Conservation (phyloP, 768 basidiomycete genomes). For the Kwoniella pini region DNA sequence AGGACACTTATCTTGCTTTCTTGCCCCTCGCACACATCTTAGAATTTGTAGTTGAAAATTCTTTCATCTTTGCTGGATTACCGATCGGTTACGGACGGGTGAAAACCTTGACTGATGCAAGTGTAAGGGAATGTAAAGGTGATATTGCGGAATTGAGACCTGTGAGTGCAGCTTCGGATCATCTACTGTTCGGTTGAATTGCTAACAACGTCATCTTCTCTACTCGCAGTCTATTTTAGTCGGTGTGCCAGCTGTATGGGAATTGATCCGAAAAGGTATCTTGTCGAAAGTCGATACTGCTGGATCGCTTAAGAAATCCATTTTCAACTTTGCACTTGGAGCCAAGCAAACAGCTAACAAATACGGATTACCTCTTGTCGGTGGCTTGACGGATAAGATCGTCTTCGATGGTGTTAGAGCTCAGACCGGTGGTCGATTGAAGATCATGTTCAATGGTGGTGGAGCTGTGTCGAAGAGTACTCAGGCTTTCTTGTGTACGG, state of each 20-base stretch:
- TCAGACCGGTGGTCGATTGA: conserved; percentile 84
- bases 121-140: conserved; percentile 83
- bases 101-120: conserved; percentile 93
- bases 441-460: conserved; percentile 76
- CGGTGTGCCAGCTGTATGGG: conserved; percentile 96
- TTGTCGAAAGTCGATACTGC: conserved; percentile 71
- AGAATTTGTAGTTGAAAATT: conserved; percentile 89
- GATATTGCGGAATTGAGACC: conserved; percentile 82
- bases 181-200: not conserved
- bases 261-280: conserved; percentile 94
- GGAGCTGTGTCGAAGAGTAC: conserved; percentile 82
- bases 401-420: conserved; percentile 75
- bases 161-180: conserved; percentile 23
- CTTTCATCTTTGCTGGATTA: conserved; percentile 72
- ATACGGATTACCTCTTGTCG: conserved; percentile 65
- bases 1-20: conserved; percentile 80
- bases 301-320: conserved; percentile 66
- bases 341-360: conserved; percentile 65
- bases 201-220: not conserved
- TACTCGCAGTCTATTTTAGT: conserved; percentile 68
- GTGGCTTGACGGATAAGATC: conserved; percentile 68
- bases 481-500: conserved; percentile 81
- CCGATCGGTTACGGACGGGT: conserved; percentile 85
- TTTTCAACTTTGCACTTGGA: conserved; percentile 77
- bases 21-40: conserved; percentile 93